phyloP scores from a whole-genome alignment of 257 asterid genomes.

The Solanum peruvianum region DNA sequence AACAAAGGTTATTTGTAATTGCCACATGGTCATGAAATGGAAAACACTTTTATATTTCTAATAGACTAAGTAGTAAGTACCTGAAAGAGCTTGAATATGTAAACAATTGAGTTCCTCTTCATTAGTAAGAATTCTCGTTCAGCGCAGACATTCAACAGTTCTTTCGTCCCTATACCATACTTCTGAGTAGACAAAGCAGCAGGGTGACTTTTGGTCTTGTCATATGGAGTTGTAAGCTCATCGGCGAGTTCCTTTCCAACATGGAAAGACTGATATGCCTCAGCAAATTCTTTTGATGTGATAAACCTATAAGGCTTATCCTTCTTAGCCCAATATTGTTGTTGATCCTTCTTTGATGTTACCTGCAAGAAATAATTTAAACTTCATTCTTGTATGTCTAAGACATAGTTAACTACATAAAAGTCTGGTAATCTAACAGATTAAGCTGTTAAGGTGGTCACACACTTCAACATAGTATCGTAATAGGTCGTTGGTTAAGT shows the following conservation, averaged over 20 bases:
- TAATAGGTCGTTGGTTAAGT: not conserved
- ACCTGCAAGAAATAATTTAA: constrained; percentile 17
- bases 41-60: not conserved
- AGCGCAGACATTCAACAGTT: constrained; percentile 41
- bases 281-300: constrained; percentile 5
- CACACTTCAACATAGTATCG: not conserved
- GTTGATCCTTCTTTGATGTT: not conserved
- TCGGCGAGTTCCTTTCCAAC: constrained; percentile 22
- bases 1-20: not conserved
- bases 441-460: not conserved
- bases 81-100: constrained; percentile 40
- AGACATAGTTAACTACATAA: not conserved
- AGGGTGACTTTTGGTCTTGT: constrained; percentile 50
- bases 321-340: not conserved
- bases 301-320: constrained; percentile 16
- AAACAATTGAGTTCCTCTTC: constrained; percentile 51
- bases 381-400: not conserved
- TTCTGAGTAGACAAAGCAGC: constrained; percentile 41
- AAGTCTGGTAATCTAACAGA: not conserved
- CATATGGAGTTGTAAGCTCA: constrained; percentile 39
- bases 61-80: constrained; percentile 5
- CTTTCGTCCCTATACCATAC: constrained; percentile 36
- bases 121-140: constrained; percentile 42
- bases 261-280: constrained; percentile 30
- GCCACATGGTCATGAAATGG: not conserved